Conservation (phyloP, 1,284 basidiomycete genomes). For the Boletus mariae region DNA sequence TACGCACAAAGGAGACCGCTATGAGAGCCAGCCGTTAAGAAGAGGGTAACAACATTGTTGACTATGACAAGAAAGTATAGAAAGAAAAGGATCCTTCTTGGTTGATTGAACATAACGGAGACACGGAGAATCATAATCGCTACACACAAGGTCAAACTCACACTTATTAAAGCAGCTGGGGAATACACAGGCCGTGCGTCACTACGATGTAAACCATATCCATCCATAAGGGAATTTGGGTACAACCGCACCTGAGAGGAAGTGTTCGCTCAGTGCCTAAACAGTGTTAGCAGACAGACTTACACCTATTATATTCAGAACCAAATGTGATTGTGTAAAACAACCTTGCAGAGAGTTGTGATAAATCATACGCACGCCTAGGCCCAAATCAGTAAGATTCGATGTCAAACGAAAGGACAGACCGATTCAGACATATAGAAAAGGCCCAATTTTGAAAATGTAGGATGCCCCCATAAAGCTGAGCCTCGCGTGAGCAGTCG, state of each 20-base stretch:
- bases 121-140: slow-evolving; percentile 15
- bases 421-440: slow-evolving; percentile 4
- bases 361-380: slow-evolving; percentile 3
- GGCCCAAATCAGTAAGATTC: neutral
- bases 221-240: neutral
- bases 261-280: neutral
- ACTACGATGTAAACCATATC: neutral
- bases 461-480: neutral
- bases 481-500: neutral
- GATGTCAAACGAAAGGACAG: neutral
- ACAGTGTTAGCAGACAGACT: neutral
- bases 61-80: slow-evolving; percentile 1
- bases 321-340: neutral
- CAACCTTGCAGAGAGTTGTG: neutral
- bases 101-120: slow-evolving; percentile 10
- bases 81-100: neutral
- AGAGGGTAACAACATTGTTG: neutral
- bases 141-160: neutral
- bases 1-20: slow-evolving; percentile 5
- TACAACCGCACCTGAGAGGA: neutral
- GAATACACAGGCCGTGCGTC: slow-evolving; percentile 6
- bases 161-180: too few species aligned
- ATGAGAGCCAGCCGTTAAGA: slow-evolving; percentile 1
- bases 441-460: neutral
- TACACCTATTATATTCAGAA: slow-evolving; percentile 4